Percentiles rank a stretch among this genome's conserved stretches.
Evolutionary conservation across 78 protist genomes (phyloP).

Genomic region (Polysphondylium violaceum): DNA sequence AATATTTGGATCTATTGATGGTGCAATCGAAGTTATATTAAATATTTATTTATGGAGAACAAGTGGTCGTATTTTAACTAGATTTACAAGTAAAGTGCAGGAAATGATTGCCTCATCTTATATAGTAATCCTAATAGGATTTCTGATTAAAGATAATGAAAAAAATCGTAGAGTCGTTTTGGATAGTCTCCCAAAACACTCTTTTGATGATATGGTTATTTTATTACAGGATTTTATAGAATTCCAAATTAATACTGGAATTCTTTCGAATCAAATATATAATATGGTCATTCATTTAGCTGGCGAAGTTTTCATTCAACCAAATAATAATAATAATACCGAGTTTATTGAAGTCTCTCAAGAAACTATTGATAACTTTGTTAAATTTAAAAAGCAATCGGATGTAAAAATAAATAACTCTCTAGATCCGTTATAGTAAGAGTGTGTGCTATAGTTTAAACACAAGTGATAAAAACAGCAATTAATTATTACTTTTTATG

Average conservation of each 20-base stretch:
- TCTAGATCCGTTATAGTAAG: too few relatives aligned
- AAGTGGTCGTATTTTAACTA: slow-evolving; percentile 10
- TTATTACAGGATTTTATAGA: slow-evolving; percentile 44
- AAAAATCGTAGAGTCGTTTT: slow-evolving; percentile 14
- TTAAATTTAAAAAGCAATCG: slow-evolving; percentile 7
- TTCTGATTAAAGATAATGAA: slow-evolving; percentile 37
- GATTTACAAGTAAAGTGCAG: slow-evolving; percentile 51
- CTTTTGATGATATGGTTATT: slow-evolving; percentile 22
- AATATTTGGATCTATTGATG: slow-evolving; percentile 26
- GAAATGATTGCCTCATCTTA: slow-evolving; percentile 74
- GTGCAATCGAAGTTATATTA: slow-evolving; percentile 49
- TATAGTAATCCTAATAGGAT: slow-evolving; percentile 53
- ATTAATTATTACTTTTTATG: too few relatives aligned
- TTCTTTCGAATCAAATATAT: slow-evolving; percentile 28
- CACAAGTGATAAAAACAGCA: too few relatives aligned
- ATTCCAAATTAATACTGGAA: slow-evolving; percentile 27
- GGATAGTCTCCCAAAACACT: background rate
- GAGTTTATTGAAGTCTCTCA: too few relatives aligned
- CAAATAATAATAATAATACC: too few relatives aligned
- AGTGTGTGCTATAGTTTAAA: too few relatives aligned
- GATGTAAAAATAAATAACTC: slow-evolving; percentile 41
- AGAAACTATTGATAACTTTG: slow-evolving; percentile 13
- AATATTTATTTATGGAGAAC: slow-evolving; percentile 29
- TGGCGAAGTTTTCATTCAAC: slow-evolving; percentile 9
- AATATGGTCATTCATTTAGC: slow-evolving; percentile 28